phyloP scores from a whole-genome alignment of 1,284 basidiomycete species.

The Sporisorium graminicola region DNA sequence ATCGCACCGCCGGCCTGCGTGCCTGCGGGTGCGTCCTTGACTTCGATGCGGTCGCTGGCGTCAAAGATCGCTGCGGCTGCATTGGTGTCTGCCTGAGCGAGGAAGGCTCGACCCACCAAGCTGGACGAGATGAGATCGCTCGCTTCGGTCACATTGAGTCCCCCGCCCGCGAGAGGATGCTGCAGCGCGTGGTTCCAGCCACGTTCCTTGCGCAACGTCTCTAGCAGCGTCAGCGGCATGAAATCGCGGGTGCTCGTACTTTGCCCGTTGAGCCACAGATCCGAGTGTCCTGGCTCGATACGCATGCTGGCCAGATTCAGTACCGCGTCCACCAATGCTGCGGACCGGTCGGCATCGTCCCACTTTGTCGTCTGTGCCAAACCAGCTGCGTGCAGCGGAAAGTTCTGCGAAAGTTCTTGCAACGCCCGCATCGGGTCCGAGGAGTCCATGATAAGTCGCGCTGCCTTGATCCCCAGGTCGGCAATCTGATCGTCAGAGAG shows the following conservation, averaged over 20 bases:
- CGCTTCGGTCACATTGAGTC: conserved; percentile 77
- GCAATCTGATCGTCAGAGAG: conserved; percentile 40
- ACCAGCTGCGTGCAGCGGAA: conserved; percentile 54
- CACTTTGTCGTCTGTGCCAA: conserved; percentile 51
- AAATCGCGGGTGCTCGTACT: conserved; percentile 38
- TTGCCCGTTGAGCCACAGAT: conserved; percentile 66
- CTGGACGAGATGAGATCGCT: conserved; percentile 75
- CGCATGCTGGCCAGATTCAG: conserved; percentile 31
- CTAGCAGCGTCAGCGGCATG: conserved; percentile 41
- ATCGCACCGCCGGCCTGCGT: conserved; percentile 73
- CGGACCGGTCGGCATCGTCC: conserved; percentile 22
- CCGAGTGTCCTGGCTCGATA: conserved; percentile 50
- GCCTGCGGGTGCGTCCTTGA: conserved; percentile 7
- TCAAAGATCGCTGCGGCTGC: conserved; percentile 71
- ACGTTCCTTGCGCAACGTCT: conserved; percentile 78
- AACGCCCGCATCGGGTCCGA: conserved; percentile 62
- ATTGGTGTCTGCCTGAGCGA: conserved; percentile 18
- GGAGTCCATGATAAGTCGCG: conserved; percentile 50
- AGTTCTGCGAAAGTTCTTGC: conserved; percentile 61
- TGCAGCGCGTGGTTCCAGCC: conserved; percentile 72
- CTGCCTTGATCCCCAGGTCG: conserved; percentile 50
- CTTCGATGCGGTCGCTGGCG: conserved; percentile 63
- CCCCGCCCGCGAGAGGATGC: conserved; percentile 76
- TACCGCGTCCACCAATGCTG: conserved; percentile 41
- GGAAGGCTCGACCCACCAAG: conserved; percentile 40